Conservation (phyloP, 345 rosid species). For the Pistacia vera region DNA sequence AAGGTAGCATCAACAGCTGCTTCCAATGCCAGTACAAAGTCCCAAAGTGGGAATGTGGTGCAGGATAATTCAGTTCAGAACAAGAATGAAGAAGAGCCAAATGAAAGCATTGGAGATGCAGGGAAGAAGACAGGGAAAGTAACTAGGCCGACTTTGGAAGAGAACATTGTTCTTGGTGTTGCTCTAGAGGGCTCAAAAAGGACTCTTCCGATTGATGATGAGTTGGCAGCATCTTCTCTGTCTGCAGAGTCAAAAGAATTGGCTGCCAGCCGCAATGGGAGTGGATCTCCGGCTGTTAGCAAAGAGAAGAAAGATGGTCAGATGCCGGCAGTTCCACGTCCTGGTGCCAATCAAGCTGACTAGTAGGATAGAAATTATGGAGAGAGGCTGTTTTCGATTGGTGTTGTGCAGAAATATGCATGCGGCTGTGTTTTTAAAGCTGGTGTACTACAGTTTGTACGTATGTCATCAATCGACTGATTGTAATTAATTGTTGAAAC, state of each 20-base stretch:
- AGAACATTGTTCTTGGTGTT: conserved; percentile 86
- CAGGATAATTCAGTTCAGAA: conserved; percentile 19
- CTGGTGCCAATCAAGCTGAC: conserved; percentile 23
- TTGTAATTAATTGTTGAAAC: conserved; percentile 14
- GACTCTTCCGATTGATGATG: conserved; percentile 89
- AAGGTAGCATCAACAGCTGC: conserved; percentile 26
- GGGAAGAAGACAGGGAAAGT: conserved; percentile 26
- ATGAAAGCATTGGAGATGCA: conserved; percentile 27
- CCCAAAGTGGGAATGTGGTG: conserved; percentile 14
- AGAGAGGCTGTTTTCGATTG: neutral
- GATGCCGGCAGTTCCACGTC: conserved; percentile 37
- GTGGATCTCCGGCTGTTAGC: conserved; percentile 24
- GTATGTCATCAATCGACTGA: neutral
- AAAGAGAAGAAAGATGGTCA: conserved; percentile 50
- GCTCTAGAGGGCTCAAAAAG: conserved; percentile 88
- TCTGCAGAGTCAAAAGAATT: conserved; percentile 57
- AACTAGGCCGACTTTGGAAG: conserved; percentile 58
- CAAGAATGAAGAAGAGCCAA: conserved; percentile 30
- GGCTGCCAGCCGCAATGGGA: conserved; percentile 43
- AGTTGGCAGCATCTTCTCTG: conserved; percentile 30
- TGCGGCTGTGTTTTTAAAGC: conserved; percentile 56
- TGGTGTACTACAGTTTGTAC: conserved; percentile 20
- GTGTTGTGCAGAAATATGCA: conserved; percentile 24
- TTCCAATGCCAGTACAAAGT: conserved; percentile 33
- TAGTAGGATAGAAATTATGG: neutral